Percentiles rank a stretch among this genome's conserved stretches.
Conservation (phyloP, 331 rosid genomes). For the Dryas integrifolia region DNA sequence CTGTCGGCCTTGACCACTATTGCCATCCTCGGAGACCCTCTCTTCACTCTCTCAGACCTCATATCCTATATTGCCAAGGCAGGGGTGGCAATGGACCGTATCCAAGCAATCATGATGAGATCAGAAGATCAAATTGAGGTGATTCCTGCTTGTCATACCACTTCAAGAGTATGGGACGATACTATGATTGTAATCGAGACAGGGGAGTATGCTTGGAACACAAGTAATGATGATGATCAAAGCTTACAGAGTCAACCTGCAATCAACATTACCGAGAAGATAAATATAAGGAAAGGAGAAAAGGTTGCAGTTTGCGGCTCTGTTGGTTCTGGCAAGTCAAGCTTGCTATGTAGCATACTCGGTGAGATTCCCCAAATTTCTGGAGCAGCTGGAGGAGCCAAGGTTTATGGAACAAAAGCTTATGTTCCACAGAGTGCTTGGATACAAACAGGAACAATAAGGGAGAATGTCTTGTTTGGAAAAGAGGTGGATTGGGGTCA, state of each 20-base stretch:
- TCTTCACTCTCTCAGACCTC: slow-evolving; percentile 87
- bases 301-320: slow-evolving; percentile 88
- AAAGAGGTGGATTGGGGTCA: slow-evolving; percentile 49
- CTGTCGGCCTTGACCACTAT: slow-evolving; percentile 92
- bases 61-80: slow-evolving; percentile 88
- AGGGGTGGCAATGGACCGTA: slow-evolving; percentile 72
- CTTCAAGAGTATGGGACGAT: slow-evolving; percentile 29
- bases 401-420: slow-evolving; percentile 58
- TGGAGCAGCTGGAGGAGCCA: slow-evolving; percentile 39
- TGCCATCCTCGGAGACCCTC: slow-evolving; percentile 80
- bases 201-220: slow-evolving; percentile 82
- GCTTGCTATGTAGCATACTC: slow-evolving; percentile 64
- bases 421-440: slow-evolving; percentile 93
- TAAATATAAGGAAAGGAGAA: slow-evolving; percentile 53
- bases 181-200: slow-evolving; percentile 52
- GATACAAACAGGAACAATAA: slow-evolving; percentile 86
- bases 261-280: slow-evolving; percentile 45
- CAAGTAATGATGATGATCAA: slow-evolving; percentile 21
- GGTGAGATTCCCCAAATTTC: slow-evolving; percentile 79
- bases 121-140: slow-evolving; percentile 55
- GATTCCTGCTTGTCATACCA: slow-evolving; percentile 19
- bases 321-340: slow-evolving; percentile 92
- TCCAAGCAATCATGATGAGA: slow-evolving; percentile 48
- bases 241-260: slow-evolving; percentile 46
- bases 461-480: slow-evolving; percentile 84